These are phyloP conservation scores for Flagelloscypha sp. DNA, from an alignment of 768 basidiomycete species.

Conservation along the genomic window DNA sequence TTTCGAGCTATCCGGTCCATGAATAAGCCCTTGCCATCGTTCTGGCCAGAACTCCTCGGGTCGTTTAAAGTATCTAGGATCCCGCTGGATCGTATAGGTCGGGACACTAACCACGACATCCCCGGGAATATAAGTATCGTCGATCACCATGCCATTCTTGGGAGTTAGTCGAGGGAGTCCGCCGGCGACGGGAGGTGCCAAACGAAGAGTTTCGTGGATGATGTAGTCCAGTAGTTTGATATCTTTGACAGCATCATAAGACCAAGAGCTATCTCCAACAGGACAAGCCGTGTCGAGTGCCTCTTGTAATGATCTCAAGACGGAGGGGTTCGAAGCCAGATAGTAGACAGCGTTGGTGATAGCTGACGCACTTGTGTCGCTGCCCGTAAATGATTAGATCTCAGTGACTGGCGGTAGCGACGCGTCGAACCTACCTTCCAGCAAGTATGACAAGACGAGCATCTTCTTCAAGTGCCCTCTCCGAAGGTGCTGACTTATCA, in stretches of 20 bases:
- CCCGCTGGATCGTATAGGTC: not conserved
- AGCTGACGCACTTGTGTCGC: slow-evolving; percentile 30
- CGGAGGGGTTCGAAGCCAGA: not conserved
- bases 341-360: not conserved
- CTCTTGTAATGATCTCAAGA: slow-evolving; percentile 14
- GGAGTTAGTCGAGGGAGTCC: slow-evolving; percentile 1
- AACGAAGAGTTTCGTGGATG: slow-evolving; percentile 32
- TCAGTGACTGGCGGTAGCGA: too few relatives aligned
- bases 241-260: slow-evolving; percentile 31
- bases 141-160: not conserved
- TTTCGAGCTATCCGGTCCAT: not conserved
- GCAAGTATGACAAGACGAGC: not conserved
- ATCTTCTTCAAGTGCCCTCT: not conserved
- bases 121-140: not conserved
- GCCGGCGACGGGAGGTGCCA: slow-evolving; percentile 22
- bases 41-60: slow-evolving; percentile 16
- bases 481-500: slow-evolving; percentile 1
- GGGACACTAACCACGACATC: slow-evolving; percentile 1
- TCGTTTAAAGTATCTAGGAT: slow-evolving; percentile 6
- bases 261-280: slow-evolving; percentile 2
- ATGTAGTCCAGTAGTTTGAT: slow-evolving; percentile 40
- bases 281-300: not conserved
- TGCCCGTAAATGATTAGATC: too few relatives aligned
- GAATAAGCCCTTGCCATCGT: slow-evolving; percentile 15
- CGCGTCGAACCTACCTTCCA: slow-evolving; percentile 1